Base-by-base conservation (phyloP, 495 filamentous ascomycete genomes). In the Penicillium herquei region DNA sequence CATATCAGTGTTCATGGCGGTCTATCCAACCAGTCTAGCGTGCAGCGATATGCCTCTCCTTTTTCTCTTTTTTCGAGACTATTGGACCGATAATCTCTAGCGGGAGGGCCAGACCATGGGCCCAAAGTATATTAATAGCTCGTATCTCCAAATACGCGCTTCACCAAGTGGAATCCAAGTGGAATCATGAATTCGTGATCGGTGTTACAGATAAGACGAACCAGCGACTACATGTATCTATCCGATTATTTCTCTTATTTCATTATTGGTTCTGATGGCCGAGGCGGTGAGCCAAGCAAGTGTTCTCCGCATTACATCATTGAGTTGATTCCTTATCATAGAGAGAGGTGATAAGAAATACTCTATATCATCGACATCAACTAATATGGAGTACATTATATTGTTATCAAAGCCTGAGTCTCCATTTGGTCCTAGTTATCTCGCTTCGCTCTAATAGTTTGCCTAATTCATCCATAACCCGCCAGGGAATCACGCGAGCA, bases 281-380 rank as follows among this genome's bases (percentile, higher is more conserved):
- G 63, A 64, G 60, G 64, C 67, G 67, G 67, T 66, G 60, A 52
- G 14, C 13, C 39, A 12, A 64, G 34, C 10, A 39, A 59, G 11
- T 21, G 37, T 46, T 63, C 55, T 67, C 63, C 57, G 51, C 62
- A 67, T 69, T 65, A 57, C 61, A 65, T 67, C 64, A 61, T 69
- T 43, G 10, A 31, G 16, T 11, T 26, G 21, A 26, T 26, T 26
- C 21, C 21, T 26, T 26, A 26, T 26, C 21, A 26, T 2, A 26
- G 21, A 26, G 21, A 26, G 21, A 26, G 1, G 21, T 26, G 21
- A 26, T 26, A 26, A 26, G 21, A 26, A 26, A 26, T 26, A 26
- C 21, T 26, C 21, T 26, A 26, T 26, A 2, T 26, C 21, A 26
- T 26, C 4, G 1, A 26, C 4, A 26, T 26, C 2, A 2, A 26